Base-by-base conservation (phyloP, 2,329 filamentous ascomycete genomes). In the Pseudomassariella vexata region DNA sequence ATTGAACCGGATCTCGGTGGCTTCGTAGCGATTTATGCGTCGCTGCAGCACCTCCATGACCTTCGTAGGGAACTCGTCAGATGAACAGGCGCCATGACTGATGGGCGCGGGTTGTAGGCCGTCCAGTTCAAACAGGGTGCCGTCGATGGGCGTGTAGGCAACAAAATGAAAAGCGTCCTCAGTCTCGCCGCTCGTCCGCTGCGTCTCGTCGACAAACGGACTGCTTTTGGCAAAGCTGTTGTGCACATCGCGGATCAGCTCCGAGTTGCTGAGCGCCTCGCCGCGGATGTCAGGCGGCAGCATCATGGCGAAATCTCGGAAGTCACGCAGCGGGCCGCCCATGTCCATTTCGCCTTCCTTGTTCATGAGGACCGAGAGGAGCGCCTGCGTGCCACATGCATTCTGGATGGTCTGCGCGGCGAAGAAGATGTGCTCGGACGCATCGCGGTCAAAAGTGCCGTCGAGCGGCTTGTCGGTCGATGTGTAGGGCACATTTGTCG, bases 151-250 rank as follows among this genome's bases (percentile, higher is more conserved):
- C 7, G 87, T 89, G 63, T 98, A 98, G 19, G 89, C 92, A 50
- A 98, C 88, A 60, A 98, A 98, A 65, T 98, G 92, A 64, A 94
- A 98, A 18, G 90, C 85, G 53, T 96, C 92, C 50, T 94, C 88
- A 34, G 85, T 71, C 40, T 79, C 79, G n/a, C 78, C 76, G 32
- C 73, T 74, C 9, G 77, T 67, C 9, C 81, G 75, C 46, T 82
- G 76, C 40, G 87, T 94, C 71, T 98, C 92, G 58, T 95, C 88
- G 33, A 85, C 80, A 55, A 98, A 98, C 3, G 92, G 92, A 37
- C 82, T 94, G 39, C 83, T 84, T 40, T 82, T 73, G 25, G 89
- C 86, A 59, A 95, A 95, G 40, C 83, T 85, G 59, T 95, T 95
- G 69, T 95, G 89, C 34, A 85, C 84, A 52, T 76, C 76, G 19